phyloP scores from a whole-genome alignment of 2,329 filamentous ascomycete species.

The Didymella sp. region DNA sequence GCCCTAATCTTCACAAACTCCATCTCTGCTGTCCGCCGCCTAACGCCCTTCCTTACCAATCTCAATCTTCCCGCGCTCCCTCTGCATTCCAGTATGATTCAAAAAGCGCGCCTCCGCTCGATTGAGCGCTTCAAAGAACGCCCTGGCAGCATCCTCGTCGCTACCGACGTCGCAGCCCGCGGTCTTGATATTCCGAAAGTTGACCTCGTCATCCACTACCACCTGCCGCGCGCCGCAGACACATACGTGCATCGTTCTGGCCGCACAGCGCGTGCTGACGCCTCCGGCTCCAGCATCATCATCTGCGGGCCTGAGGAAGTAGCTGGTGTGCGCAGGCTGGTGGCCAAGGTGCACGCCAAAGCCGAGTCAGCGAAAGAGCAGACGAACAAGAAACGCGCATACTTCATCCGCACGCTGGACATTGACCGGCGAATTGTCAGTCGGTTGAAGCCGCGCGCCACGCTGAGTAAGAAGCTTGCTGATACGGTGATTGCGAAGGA shows the following conservation, averaged over 20 bases:
- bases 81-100: slow-evolving; percentile 91
- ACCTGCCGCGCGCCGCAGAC: slow-evolving; percentile 89
- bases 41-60: slow-evolving; percentile 83
- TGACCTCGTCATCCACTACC: slow-evolving; percentile 91
- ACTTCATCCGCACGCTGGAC: slow-evolving; percentile 80
- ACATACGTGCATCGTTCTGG: slow-evolving; percentile 95
- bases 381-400: slow-evolving; percentile 61
- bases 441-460: slow-evolving; percentile 77
- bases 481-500: slow-evolving; percentile 86
- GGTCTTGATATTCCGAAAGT: slow-evolving; percentile 93
- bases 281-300: slow-evolving; percentile 80
- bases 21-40: slow-evolving; percentile 86
- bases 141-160: slow-evolving; percentile 74
- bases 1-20: slow-evolving; percentile 95
- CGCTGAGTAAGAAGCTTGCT: slow-evolving; percentile 84
- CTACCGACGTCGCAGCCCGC: slow-evolving; percentile 91
- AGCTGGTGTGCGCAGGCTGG: slow-evolving; percentile 78
- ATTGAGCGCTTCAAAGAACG: slow-evolving; percentile 84
- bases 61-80: slow-evolving; percentile 78
- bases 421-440: slow-evolving; percentile 80
- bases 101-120: slow-evolving; percentile 92
- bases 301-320: slow-evolving; percentile 94
- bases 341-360: slow-evolving; percentile 83
- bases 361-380: slow-evolving; percentile 46
- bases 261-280: slow-evolving; percentile 84